Base-by-base conservation (phyloP, 495 filamentous ascomycete genomes). In the Hyphodiscus hymeniophilus region DNA sequence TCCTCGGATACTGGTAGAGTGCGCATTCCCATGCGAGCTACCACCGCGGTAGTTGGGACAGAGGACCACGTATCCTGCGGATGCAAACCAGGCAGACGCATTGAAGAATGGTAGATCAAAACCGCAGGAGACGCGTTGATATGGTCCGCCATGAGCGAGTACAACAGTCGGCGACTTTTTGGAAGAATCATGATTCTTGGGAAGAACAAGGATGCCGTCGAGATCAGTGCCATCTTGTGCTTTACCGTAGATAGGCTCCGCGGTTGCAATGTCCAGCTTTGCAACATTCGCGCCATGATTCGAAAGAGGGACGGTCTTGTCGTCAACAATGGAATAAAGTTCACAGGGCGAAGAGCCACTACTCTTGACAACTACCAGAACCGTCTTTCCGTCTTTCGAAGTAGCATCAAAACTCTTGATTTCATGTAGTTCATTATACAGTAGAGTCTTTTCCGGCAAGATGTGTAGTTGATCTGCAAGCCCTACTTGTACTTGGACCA, bases 41-140 rank as follows among this genome's bases (percentile, higher is more conserved):
- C 48, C 33, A 7, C 48, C 48, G 13, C 48, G 48, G 20, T 51
- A 51, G 24, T 51, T 51, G 8, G 40, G 40, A n/a, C n/a, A 16
- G 12, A 51, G 33, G 13, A 51, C 24, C 20, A 18, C 48, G 34
- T 38, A 45, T 6, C 44, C 44, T 23, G 44, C 44, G 3, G 44
- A 21, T 24, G 34, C 6, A 16, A 47, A 15, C 17, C 17, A 38
- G 2, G 44, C 31, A 3, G 33, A 17, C 21, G 12, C n/a, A 4
- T 16, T 22, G 34, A 7, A 30, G 13, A 18, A 18, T 13, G 21
- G 18, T n/a, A 22, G 21, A 30, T 47, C 22, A 24, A 47, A 38
- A 15, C 12, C 16, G 17, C 13, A 20, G 20, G 31, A n/a, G 22
- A 33, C 15, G 3, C 32, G 32, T 12, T 13, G 21, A 18, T 47